These are phyloP conservation scores for Fragaria nilgerrensis DNA, from an alignment of 306 rosid genomes.

Conservation along the genomic window DNA sequence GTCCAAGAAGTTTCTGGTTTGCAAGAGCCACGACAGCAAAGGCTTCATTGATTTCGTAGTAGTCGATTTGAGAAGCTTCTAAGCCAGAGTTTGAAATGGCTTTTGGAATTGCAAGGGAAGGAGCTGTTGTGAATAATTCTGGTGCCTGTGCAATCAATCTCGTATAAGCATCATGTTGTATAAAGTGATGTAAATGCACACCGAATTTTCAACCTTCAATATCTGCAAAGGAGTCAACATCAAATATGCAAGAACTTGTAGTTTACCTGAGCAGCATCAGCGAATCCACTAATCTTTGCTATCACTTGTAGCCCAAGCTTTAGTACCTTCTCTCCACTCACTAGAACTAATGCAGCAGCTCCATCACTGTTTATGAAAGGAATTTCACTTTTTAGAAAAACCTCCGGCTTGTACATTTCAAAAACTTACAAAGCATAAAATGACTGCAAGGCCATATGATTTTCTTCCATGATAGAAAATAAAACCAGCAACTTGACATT, in stretches of 20 bases:
- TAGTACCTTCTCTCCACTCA: conserved; percentile 85
- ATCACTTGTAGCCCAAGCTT: conserved; percentile 88
- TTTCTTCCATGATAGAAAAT: conserved; percentile 10
- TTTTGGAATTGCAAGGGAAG: conserved; percentile 94
- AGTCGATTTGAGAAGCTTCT: conserved; percentile 73
- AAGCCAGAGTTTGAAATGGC: conserved; percentile 84
- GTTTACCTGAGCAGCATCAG: conserved; percentile 96
- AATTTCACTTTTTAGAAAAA: conserved; percentile 24
- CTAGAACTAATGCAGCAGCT: conserved; percentile 94
- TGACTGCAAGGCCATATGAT: conserved; percentile 6
- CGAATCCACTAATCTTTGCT: conserved; percentile 88
- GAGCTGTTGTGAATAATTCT: conserved; percentile 95
- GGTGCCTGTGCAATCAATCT: conserved; percentile 65
- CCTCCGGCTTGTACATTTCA: conserved; percentile 14
- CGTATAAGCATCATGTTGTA: conserved; percentile 15
- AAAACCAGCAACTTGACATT: conserved; percentile 18
- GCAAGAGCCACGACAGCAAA: conserved; percentile 98
- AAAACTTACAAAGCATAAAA: conserved; percentile 17
- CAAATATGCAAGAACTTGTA: conserved; percentile 14
- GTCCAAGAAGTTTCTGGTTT: conserved; percentile 88
- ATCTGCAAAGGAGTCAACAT: conserved; percentile 7
- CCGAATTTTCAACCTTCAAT: conserved; percentile 15
- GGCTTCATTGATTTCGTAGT: conserved; percentile 95
- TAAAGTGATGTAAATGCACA: conserved; percentile 10
- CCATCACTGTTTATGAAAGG: conserved; percentile 70